Evolutionary conservation across 805 yeast species (phyloP).

Genomic region (Wickerhamomyces ciferrii): DNA sequence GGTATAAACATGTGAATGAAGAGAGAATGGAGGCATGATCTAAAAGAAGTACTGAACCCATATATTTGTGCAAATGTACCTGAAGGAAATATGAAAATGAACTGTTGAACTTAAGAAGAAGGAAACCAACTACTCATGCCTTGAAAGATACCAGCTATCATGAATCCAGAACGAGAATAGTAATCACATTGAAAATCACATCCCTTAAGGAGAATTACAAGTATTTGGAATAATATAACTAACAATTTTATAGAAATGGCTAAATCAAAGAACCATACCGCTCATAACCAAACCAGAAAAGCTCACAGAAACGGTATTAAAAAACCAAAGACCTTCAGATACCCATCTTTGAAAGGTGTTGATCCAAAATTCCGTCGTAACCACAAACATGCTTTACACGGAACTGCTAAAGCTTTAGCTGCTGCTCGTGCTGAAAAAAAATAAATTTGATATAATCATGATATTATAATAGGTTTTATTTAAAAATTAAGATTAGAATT

Average conservation of each 20-base stretch:
- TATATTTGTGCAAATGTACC: no score
- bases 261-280: slow-evolving; percentile 99
- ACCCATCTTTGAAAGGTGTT: slow-evolving; percentile 98
- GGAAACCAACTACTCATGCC: no score
- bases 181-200: no score
- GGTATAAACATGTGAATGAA: no score
- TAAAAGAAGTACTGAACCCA: no score
- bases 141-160: no score
- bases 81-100: no score
- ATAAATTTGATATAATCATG: slow-evolving; percentile 3
- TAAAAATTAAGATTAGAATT: background rate
- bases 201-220: background rate
- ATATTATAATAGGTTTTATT: background rate
- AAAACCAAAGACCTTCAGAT: slow-evolving; percentile 97
- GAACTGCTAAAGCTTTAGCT: slow-evolving; percentile 93
- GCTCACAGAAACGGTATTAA: slow-evolving; percentile 99
- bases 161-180: no score
- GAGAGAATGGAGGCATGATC: background rate
- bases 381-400: slow-evolving; percentile 99
- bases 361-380: slow-evolving; percentile 99
- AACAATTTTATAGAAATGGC: slow-evolving; percentile 62
- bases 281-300: slow-evolving; percentile 99
- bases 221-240: no score
- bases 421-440: slow-evolving; percentile 59
- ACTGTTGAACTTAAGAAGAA: no score